A percentile compares a stretch with the other conserved stretches of the same genome.
Evolutionary conservation across 2,329 filamentous ascomycete genomes (phyloP).

Genomic region (Verticillium nubilum): DNA sequence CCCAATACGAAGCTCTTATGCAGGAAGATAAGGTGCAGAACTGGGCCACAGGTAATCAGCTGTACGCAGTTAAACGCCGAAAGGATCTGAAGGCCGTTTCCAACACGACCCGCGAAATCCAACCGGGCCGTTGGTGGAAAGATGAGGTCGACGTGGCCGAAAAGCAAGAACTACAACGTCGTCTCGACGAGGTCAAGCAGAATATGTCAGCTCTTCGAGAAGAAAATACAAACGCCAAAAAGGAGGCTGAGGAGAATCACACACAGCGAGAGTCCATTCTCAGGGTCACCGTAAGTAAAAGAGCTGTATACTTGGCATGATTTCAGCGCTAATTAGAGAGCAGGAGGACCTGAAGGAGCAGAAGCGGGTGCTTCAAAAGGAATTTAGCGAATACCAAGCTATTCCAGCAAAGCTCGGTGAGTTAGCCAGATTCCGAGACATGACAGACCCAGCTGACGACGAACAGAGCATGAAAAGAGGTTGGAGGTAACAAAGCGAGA

Average conservation of each 20-base stretch:
- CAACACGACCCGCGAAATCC: constrained; percentile 58
- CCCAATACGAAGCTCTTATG: constrained; percentile 63
- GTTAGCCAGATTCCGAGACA: constrained; percentile 16
- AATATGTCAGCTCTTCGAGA: constrained; percentile 9
- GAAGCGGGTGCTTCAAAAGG: constrained; percentile 63
- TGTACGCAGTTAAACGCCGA: constrained; percentile 63
- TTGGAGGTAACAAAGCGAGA: constrained; percentile 33
- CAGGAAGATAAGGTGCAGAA: constrained; percentile 51
- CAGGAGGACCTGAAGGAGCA: constrained; percentile 50
- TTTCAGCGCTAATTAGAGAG: constrained; percentile 14
- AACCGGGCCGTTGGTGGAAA: constrained; percentile 64
- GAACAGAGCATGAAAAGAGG: constrained; percentile 20
- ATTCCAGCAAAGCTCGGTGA: constrained; percentile 68
- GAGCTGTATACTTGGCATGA: not conserved
- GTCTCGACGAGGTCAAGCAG: constrained; percentile 37
- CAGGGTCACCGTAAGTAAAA: not conserved
- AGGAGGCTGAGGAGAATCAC: constrained; percentile 28
- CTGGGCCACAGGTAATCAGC: constrained; percentile 65
- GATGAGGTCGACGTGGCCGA: constrained; percentile 65
- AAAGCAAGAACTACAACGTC: constrained; percentile 55
- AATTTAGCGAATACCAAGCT: constrained; percentile 57
- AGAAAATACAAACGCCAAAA: constrained; percentile 17
- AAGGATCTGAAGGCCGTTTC: constrained; percentile 75
- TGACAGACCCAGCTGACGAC: not conserved
- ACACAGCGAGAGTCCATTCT: not conserved